phyloP scores from a whole-genome alignment of 83 land plant species.

The Diphasiastrum complanatum region DNA sequence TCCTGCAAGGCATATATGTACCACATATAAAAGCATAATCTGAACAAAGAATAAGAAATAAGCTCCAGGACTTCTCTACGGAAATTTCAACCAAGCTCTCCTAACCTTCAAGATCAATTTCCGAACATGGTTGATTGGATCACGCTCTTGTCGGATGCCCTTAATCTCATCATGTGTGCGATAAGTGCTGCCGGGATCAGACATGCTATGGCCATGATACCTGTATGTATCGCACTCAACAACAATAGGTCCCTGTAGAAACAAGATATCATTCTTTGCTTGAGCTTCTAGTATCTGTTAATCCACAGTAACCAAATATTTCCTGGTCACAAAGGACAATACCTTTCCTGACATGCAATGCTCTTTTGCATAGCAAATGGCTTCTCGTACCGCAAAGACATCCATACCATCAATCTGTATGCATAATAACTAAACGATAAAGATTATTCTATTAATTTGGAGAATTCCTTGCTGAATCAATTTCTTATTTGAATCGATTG shows the following conservation, averaged over 20 bases:
- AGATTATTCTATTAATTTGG: too few species aligned
- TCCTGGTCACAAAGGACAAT: not conserved
- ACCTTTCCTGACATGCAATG: conserved; percentile 39
- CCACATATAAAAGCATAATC: not conserved
- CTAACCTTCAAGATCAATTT: conserved; percentile 14
- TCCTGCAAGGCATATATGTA: conserved; percentile 19
- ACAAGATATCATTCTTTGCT: not conserved
- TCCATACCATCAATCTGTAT: conserved; percentile 44
- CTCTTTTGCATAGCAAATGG: conserved; percentile 24
- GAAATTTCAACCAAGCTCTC: not conserved
- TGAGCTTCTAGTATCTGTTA: not conserved
- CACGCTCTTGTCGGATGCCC: conserved; percentile 30
- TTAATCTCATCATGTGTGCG: conserved; percentile 37
- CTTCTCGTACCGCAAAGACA: conserved; percentile 36
- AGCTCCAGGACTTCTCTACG: conserved; percentile 1
- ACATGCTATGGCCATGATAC: conserved; percentile 53
- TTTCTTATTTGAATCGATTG: too few species aligned
- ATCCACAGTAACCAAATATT: not conserved
- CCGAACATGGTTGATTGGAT: conserved; percentile 19
- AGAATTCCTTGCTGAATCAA: too few species aligned
- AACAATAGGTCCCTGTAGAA: conserved; percentile 37
- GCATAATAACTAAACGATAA: too few species aligned
- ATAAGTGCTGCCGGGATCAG: conserved; percentile 48
- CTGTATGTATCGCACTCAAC: conserved; percentile 43
- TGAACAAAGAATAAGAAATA: not conserved